Conservation (phyloP, 2,329 filamentous ascomycete species). For the Calonectria pauciramosa region DNA sequence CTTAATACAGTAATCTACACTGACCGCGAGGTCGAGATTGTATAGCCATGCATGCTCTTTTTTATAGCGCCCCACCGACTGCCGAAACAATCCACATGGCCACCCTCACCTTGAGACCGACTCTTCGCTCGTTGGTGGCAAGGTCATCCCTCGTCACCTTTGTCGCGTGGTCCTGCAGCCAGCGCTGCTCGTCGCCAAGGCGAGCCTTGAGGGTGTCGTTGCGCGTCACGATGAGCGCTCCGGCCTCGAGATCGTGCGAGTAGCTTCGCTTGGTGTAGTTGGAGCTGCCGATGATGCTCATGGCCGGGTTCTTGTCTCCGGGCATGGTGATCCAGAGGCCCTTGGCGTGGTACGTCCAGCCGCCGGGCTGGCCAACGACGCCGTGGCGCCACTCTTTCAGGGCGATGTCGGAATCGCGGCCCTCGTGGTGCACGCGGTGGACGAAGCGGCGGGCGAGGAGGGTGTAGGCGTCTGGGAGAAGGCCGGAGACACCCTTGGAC, state of each 20-base stretch:
- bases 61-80: conserved; percentile 86
- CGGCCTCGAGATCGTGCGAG: conserved; percentile 90
- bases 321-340: conserved; percentile 90
- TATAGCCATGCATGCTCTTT: neutral
- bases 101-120: conserved; percentile 85
- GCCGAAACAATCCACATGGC: conserved; percentile 95
- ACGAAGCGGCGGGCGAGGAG: conserved; percentile 88
- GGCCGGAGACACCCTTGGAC: conserved; percentile 87
- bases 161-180: conserved; percentile 81
- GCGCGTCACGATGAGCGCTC: conserved; percentile 86
- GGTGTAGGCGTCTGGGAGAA: conserved; percentile 93
- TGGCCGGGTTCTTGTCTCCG: conserved; percentile 73
- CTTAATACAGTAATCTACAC: conserved; percentile 36
- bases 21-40: neutral
- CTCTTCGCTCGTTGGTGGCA: conserved; percentile 83
- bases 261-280: conserved; percentile 98
- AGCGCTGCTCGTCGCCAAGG: conserved; percentile 84
- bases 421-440: conserved; percentile 63
- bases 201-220: conserved; percentile 79
- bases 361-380: conserved; percentile 82
- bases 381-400: conserved; percentile 92
- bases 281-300: conserved; percentile 90
- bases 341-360: conserved; percentile 99
- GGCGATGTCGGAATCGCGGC: conserved; percentile 70
- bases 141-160: conserved; percentile 83